These are phyloP conservation scores for Gyrodon lividus DNA, from an alignment of 768 basidiomycete genomes.

Conservation along the genomic window DNA sequence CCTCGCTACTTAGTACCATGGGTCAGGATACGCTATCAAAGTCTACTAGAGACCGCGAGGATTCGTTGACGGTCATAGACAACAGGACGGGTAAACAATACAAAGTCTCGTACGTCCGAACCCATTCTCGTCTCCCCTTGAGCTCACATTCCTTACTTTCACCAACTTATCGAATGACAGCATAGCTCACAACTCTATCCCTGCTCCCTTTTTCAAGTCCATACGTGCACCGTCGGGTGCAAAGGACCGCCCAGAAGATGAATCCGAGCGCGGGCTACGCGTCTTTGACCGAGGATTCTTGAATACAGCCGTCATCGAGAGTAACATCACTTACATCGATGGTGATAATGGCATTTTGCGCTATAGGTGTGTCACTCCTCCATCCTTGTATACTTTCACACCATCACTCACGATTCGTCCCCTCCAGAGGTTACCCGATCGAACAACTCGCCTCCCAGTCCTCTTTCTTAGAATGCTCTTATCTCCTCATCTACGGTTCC, in stretches of 20 bases:
- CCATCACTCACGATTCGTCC: background rate
- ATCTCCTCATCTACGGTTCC: slow-evolving; percentile 85
- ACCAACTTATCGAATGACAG: slow-evolving; percentile 35
- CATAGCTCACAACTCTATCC: slow-evolving; percentile 76
- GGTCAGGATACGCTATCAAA: slow-evolving; percentile 25
- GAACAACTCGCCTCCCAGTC: slow-evolving; percentile 84
- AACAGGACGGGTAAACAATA: slow-evolving; percentile 83
- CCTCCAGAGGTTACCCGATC: slow-evolving; percentile 81
- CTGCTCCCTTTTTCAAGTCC: slow-evolving; percentile 78
- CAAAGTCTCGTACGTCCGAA: slow-evolving; percentile 60
- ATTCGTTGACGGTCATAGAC: slow-evolving; percentile 66
- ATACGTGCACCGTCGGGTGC: slow-evolving; percentile 58
- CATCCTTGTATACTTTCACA: background rate
- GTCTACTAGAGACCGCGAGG: slow-evolving; percentile 11
- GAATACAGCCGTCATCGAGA: slow-evolving; percentile 79
- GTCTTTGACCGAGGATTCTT: slow-evolving; percentile 79
- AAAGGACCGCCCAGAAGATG: slow-evolving; percentile 75
- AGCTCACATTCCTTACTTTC: background rate
- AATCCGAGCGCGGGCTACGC: slow-evolving; percentile 77
- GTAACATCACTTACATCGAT: slow-evolving; percentile 87
- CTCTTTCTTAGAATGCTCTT: slow-evolving; percentile 77
- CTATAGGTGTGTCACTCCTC: slow-evolving; percentile 52
- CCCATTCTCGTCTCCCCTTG: background rate
- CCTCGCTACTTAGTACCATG: slow-evolving; percentile 19
- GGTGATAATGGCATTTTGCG: slow-evolving; percentile 83